These are phyloP conservation scores for Malus hybrid DNA, from an alignment of 331 rosid species.

Conservation along the genomic window DNA sequence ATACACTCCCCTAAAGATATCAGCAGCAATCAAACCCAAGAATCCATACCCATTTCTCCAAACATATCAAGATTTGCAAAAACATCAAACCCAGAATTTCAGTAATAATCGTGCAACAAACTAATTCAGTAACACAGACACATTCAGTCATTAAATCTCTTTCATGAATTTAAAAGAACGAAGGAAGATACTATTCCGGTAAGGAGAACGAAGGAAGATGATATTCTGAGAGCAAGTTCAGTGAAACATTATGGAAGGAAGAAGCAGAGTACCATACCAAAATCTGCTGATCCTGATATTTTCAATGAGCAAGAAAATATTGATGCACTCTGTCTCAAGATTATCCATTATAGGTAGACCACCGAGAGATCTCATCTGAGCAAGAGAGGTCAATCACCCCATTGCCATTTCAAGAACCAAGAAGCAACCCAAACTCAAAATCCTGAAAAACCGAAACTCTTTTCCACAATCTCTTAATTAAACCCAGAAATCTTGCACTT, in stretches of 20 bases:
- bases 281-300: constrained; percentile 91
- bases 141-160: too few relatives aligned
- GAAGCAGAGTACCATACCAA: constrained; percentile 67
- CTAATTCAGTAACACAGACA: too few relatives aligned
- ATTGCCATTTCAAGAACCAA: neutral
- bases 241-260: constrained; percentile 83
- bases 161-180: too few relatives aligned
- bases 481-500: neutral
- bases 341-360: too few relatives aligned
- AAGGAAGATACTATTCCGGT: constrained; percentile 72
- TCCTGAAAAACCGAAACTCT: neutral
- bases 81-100: too few relatives aligned
- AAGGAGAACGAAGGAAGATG: constrained; percentile 79
- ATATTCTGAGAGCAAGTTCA: constrained; percentile 86
- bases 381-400: neutral
- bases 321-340: too few relatives aligned
- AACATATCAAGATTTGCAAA: too few relatives aligned
- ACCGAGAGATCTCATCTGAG: too few relatives aligned
- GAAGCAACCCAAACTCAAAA: neutral
- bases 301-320: constrained; percentile 34
- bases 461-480: neutral
- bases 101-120: too few relatives aligned
- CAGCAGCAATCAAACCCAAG: too few relatives aligned
- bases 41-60: too few relatives aligned
- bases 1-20: too few relatives aligned